These are phyloP conservation scores for Metschnikowia peoriensis DNA, from an alignment of 805 yeast genomes.

Conservation along the genomic window DNA sequence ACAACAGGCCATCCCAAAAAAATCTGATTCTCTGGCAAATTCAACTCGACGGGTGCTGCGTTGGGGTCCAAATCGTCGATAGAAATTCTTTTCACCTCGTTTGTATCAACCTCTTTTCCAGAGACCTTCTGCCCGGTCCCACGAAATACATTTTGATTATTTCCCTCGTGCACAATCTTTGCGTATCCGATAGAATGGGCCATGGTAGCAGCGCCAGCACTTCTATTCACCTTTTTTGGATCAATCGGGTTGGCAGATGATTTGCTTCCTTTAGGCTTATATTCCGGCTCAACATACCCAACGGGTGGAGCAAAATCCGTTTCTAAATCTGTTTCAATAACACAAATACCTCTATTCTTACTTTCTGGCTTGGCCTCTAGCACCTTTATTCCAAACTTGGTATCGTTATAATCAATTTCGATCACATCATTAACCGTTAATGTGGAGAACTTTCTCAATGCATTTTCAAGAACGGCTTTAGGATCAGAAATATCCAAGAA, in stretches of 20 bases:
- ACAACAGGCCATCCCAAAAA: constrained; percentile 90
- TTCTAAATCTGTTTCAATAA: constrained; percentile 92
- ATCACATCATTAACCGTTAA: constrained; percentile 81
- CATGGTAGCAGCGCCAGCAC: constrained; percentile 66
- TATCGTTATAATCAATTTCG: constrained; percentile 80
- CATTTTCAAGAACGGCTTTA: constrained; percentile 93
- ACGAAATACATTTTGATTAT: constrained; percentile 34
- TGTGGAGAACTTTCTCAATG: constrained; percentile 84
- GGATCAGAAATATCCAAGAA: constrained; percentile 94
- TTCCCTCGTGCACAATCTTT: constrained; percentile 45
- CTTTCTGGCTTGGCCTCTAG: constrained; percentile 84
- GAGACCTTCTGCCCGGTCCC: constrained; percentile 75
- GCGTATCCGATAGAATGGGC: constrained; percentile 69
- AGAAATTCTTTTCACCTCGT: constrained; percentile 25
- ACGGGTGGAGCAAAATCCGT: constrained; percentile 99
- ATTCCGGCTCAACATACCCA: constrained; percentile 92
- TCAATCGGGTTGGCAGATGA: constrained; percentile 33
- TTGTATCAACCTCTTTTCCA: constrained; percentile 44
- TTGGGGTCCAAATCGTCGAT: constrained; percentile 48
- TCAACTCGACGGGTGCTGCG: constrained; percentile 69
- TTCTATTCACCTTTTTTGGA: constrained; percentile 33
- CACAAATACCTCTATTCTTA: constrained; percentile 70
- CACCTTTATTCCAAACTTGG: constrained; percentile 74
- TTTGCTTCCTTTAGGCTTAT: constrained; percentile 42
- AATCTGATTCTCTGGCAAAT: constrained; percentile 78